Conservation (phyloP, 495 filamentous ascomycete genomes). For the Hyaloscypha hepaticicola region DNA sequence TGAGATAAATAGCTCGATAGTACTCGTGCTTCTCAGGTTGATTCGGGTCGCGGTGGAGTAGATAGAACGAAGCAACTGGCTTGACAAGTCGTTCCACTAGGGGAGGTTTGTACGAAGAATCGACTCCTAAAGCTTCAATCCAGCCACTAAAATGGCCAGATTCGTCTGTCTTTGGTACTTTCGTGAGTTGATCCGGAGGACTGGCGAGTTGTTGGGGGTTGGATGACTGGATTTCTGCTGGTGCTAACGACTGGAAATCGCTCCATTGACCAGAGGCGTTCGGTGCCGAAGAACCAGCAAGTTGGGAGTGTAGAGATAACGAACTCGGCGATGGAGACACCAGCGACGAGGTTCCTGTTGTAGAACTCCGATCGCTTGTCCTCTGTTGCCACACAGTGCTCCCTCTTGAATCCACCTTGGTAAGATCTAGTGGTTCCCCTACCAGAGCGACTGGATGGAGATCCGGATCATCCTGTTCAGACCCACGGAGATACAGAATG, state of each 20-base stretch:
- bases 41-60: conserved; percentile 58
- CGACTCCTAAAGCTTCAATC: conserved; percentile 91
- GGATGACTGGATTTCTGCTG: conserved; percentile 40
- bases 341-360: conserved; percentile 55
- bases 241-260: conserved; percentile 52
- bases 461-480: conserved; percentile 87
- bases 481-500: conserved; percentile 78
- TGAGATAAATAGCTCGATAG: conserved; percentile 86
- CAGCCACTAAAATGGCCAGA: conserved; percentile 65
- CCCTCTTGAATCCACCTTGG: conserved; percentile 57
- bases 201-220: conserved; percentile 42
- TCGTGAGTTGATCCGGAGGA: conserved; percentile 50
- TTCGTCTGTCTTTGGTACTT: conserved; percentile 46
- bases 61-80: conserved; percentile 84
- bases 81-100: conserved; percentile 62
- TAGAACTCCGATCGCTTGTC: conserved; percentile 54
- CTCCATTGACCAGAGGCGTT: conserved; percentile 51
- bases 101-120: conserved; percentile 80
- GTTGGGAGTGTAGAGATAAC: conserved; percentile 55
- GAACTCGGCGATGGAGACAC: conserved; percentile 74
- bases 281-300: conserved; percentile 30
- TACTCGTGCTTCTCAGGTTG: conserved; percentile 57
- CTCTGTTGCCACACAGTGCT: conserved; percentile 53
- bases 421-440: conserved; percentile 62
- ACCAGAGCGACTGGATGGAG: conserved; percentile 74